Conservation (phyloP, 1,139 yeast genomes). For the Yarrowia galli region DNA sequence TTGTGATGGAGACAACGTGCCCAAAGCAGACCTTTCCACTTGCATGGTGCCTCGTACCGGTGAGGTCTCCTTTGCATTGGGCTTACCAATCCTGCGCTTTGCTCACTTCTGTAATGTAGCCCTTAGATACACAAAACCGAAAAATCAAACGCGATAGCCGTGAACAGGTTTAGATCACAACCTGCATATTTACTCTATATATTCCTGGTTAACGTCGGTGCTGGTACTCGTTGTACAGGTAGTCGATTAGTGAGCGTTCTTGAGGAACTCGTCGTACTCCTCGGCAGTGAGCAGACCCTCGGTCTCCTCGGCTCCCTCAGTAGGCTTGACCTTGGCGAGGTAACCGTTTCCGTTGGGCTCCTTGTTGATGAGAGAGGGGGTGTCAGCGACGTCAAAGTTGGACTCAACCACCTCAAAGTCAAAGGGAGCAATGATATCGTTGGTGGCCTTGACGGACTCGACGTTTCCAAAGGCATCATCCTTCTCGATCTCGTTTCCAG, state of each 20-base stretch:
- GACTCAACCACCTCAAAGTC: constrained; percentile 77
- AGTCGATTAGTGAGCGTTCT: constrained; percentile 45
- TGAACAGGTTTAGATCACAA: background rate
- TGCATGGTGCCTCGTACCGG: constrained; percentile 17
- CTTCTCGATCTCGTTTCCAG: constrained; percentile 66
- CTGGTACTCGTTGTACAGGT: too few relatives aligned
- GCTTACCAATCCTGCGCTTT: constrained; percentile 27
- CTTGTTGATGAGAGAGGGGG: constrained; percentile 79
- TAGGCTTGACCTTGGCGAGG: constrained; percentile 78
- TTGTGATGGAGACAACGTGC: constrained; percentile 5
- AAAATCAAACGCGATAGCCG: background rate
- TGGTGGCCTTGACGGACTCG: constrained; percentile 93
- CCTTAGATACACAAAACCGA: background rate
- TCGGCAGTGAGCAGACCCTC: constrained; percentile 61
- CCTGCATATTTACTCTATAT: constrained; percentile 30
- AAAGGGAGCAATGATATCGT: constrained; percentile 91
- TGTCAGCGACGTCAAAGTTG: constrained; percentile 68
- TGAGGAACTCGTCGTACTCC: constrained; percentile 69
- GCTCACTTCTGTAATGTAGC: constrained; percentile 4
- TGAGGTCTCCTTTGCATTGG: background rate
- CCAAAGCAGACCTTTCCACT: background rate
- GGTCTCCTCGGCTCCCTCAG: constrained; percentile 52
- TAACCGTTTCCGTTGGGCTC: constrained; percentile 96
- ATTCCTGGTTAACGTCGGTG: background rate
- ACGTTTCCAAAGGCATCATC: constrained; percentile 93